Evolutionary conservation across 129 eudicot species (phyloP).

Genomic region (Mikania micrantha): DNA sequence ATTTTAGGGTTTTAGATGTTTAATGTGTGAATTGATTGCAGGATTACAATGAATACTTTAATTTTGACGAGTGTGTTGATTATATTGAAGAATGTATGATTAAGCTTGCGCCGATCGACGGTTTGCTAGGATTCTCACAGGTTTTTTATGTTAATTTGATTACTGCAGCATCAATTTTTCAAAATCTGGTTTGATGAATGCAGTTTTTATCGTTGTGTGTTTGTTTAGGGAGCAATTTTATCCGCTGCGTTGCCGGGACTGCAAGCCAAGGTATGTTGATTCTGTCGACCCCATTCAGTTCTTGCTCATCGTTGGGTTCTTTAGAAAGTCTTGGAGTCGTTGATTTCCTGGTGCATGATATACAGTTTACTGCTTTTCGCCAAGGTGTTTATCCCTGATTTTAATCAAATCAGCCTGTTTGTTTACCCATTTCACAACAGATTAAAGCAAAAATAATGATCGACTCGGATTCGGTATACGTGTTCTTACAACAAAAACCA

Average conservation of each 20-base stretch:
- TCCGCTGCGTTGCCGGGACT: constrained; percentile 89
- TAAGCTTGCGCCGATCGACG: constrained; percentile 82
- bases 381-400: too few species aligned
- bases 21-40: constrained; percentile 18
- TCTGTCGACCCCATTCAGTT: too few species aligned
- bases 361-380: too few species aligned
- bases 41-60: constrained; percentile 65
- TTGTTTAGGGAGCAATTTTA: constrained; percentile 70
- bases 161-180: not conserved
- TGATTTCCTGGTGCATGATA: too few species aligned
- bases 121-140: constrained; percentile 94
- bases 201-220: not conserved
- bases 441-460: too few species aligned
- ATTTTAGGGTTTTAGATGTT: not conserved
- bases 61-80: constrained; percentile 69
- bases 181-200: not conserved
- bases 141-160: constrained; percentile 17
- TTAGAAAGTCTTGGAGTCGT: too few species aligned
- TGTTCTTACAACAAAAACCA: too few species aligned
- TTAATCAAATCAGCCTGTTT: too few species aligned
- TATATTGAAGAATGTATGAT: constrained; percentile 82
- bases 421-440: too few species aligned
- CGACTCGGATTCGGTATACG: too few species aligned
- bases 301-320: too few species aligned
- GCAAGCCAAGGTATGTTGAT: constrained; percentile 55